These are phyloP conservation scores for Scortechinia acanthostroma DNA, from an alignment of 2,329 filamentous ascomycete genomes.

Conservation along the genomic window DNA sequence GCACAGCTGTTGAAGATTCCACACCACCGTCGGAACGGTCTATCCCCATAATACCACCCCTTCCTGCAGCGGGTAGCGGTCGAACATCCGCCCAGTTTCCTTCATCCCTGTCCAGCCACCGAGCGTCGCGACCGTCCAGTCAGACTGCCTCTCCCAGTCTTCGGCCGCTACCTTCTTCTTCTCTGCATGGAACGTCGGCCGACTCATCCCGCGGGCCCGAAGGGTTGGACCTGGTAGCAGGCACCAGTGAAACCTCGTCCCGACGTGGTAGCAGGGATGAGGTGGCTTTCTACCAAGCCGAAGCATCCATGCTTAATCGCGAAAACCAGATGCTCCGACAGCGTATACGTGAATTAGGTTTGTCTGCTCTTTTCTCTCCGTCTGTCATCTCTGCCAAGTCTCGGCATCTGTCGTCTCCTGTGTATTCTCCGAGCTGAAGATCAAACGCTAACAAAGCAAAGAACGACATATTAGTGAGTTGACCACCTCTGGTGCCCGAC, in stretches of 20 bases:
- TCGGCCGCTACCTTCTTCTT: conserved; percentile 12
- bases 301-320: conserved; percentile 30
- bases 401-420: too few species aligned
- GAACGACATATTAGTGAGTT: too few species aligned
- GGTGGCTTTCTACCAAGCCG: conserved; percentile 33
- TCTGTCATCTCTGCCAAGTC: too few species aligned
- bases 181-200: too few species aligned
- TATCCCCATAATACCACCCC: background rate
- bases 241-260: conserved; percentile 8
- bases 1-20: conserved; percentile 26
- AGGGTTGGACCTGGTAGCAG: conserved; percentile 14
- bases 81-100: conserved; percentile 8
- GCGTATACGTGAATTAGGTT: conserved; percentile 35
- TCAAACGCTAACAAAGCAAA: too few species aligned
- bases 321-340: conserved; percentile 37
- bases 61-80: background rate
- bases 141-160: conserved; percentile 25
- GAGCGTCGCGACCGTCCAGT: conserved; percentile 19
- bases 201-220: conserved; percentile 12
- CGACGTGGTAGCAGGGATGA: conserved; percentile 31
- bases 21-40: conserved; percentile 28
- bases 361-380: conserved; percentile 5
- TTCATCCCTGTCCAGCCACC: conserved; percentile 22
- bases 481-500: too few species aligned
- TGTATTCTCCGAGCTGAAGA: too few species aligned